phyloP scores from a whole-genome alignment of 2,329 filamentous ascomycete species.

The Beauveria scarabaeidicola region DNA sequence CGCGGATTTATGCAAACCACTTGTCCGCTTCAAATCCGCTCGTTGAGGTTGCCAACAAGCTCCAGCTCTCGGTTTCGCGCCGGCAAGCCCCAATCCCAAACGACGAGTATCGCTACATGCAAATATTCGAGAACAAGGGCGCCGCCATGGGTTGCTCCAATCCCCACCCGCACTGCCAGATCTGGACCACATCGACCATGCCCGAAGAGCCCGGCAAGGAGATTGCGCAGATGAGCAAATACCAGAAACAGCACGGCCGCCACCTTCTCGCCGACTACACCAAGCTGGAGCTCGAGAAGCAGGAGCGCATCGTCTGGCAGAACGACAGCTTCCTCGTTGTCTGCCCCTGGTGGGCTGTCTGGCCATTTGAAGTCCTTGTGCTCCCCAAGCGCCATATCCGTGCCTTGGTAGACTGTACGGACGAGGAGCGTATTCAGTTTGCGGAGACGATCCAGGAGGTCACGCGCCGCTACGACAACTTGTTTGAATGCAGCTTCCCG shows the following conservation, averaged over 20 bases:
- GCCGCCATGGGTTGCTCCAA: constrained; percentile 98
- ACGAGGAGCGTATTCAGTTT: constrained; percentile 61
- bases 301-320: constrained; percentile 80
- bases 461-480: constrained; percentile 86
- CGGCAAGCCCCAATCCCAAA: constrained; percentile 41
- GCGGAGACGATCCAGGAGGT: constrained; percentile 83
- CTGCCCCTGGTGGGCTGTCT: constrained; percentile 95
- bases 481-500: constrained; percentile 94
- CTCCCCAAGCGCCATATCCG: constrained; percentile 77
- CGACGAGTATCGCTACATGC: constrained; percentile 89
- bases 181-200: constrained; percentile 87
- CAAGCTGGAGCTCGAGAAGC: constrained; percentile 68
- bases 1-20: constrained; percentile 76
- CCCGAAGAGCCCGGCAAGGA: constrained; percentile 85
- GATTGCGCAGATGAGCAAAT: constrained; percentile 68
- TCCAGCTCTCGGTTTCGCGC: constrained; percentile 30
- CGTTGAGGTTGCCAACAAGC: constrained; percentile 29
- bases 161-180: constrained; percentile 91
- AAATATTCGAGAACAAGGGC: constrained; percentile 99
- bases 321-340: constrained; percentile 79
- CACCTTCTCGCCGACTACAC: constrained; percentile 85
- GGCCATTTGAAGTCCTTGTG: constrained; percentile 94
- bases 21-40: constrained; percentile 65
- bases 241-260: constrained; percentile 61
- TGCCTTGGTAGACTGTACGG: constrained; percentile 71